A percentile compares a stretch with the other conserved stretches of the same genome.
phyloP scores from a whole-genome alignment of 495 filamentous ascomycete genomes.

The Tuber calosporum region DNA sequence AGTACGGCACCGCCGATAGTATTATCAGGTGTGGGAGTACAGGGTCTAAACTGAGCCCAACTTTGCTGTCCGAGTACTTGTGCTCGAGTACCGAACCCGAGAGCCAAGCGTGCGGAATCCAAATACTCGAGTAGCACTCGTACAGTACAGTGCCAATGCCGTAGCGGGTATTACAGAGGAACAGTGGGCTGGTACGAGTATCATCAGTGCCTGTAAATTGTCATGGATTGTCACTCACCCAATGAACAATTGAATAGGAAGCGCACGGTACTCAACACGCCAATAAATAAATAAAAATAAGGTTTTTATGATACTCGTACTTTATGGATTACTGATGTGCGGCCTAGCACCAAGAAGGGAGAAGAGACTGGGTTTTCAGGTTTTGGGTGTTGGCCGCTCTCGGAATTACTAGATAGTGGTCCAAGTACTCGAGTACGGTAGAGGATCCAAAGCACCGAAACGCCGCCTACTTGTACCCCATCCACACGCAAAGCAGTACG shows the following conservation, averaged over 20 bases:
- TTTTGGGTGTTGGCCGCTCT: not conserved
- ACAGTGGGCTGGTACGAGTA: not conserved
- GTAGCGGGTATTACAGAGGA: not conserved
- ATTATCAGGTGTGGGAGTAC: constrained; percentile 1
- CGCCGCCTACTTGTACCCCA: not conserved
- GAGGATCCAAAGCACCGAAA: not conserved
- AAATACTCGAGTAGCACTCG: not conserved
- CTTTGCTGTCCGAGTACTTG: too few relatives aligned
- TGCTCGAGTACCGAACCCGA: not conserved
- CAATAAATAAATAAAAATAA: not conserved
- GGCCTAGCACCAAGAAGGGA: not conserved
- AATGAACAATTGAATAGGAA: not conserved
- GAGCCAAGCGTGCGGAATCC: constrained; percentile 2
- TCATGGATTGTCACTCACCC: not conserved
- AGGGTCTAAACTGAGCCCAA: not conserved
- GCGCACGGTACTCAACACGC: not conserved
- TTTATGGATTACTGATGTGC: not conserved
- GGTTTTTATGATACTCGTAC: too few relatives aligned
- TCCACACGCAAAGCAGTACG: not conserved
- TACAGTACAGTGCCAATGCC: not conserved
- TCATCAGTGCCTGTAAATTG: not conserved
- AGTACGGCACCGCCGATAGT: not conserved
- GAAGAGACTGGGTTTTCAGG: not conserved
- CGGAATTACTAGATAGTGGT: not conserved
- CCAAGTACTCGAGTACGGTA: too few relatives aligned